These are phyloP conservation scores for Lepidopterella palustris DNA, from an alignment of 495 filamentous ascomycete genomes.

Conservation along the genomic window DNA sequence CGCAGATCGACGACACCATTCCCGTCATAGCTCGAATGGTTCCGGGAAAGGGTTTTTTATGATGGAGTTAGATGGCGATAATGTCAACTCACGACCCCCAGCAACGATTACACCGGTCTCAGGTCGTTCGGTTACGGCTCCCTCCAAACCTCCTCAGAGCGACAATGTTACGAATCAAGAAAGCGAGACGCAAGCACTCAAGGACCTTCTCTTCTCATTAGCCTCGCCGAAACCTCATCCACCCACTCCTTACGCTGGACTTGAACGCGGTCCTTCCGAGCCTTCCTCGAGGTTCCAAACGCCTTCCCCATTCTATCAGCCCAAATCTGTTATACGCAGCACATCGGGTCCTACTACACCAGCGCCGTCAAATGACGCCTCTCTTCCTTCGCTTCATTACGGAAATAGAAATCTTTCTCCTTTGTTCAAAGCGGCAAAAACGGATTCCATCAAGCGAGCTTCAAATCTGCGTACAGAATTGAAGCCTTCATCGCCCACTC, in stretches of 20 bases:
- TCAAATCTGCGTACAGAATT: conserved; percentile 24
- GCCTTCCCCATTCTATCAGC: conserved; percentile 27
- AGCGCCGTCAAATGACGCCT: conserved; percentile 4
- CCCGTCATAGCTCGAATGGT: conserved; percentile 34
- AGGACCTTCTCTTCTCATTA: conserved; percentile 16
- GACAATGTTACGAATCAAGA: not conserved
- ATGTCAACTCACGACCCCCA: not conserved
- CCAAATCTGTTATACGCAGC: conserved; percentile 13
- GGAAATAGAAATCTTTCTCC: conserved; percentile 39
- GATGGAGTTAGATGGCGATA: conserved; percentile 55
- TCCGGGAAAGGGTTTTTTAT: conserved; percentile 53
- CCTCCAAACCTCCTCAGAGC: conserved; percentile 13
- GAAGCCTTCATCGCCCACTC: conserved; percentile 14
- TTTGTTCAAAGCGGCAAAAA: conserved; percentile 34
- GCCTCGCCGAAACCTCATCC: not conserved
- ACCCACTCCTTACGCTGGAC: conserved; percentile 5
- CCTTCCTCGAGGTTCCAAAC: conserved; percentile 21
- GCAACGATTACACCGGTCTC: conserved; percentile 2
- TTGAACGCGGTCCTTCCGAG: conserved; percentile 11
- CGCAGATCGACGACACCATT: conserved; percentile 11
- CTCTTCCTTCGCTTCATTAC: conserved; percentile 28
- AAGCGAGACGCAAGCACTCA: conserved; percentile 12
- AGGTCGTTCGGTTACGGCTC: conserved; percentile 22
- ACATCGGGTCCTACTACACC: conserved; percentile 33
- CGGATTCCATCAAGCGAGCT: conserved; percentile 15